Percentiles rank a stretch among this genome's conserved stretches.
Evolutionary conservation across 306 rosid species (phyloP).

Genomic region (Senna siamea): DNA sequence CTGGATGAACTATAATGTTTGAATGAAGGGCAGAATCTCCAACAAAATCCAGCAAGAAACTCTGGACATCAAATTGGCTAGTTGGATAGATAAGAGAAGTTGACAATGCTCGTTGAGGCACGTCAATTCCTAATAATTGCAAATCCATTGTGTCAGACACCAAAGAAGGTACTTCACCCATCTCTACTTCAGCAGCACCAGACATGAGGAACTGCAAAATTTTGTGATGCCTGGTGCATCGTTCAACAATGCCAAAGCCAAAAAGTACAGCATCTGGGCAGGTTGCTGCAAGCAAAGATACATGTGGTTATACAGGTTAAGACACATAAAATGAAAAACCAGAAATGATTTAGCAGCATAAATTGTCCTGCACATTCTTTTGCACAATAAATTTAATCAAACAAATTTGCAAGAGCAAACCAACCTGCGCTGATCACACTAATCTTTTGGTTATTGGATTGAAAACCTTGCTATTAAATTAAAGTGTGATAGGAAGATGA

Average conservation of each 20-base stretch:
- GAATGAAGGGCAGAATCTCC: conserved; percentile 65
- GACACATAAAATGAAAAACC: background rate
- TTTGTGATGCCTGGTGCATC: conserved; percentile 60
- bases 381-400: background rate
- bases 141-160: conserved; percentile 57
- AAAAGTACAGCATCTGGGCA: conserved; percentile 55
- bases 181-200: conserved; percentile 55
- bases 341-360: conserved; percentile 22
- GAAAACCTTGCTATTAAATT: background rate
- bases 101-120: conserved; percentile 43
- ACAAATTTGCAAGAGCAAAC: conserved; percentile 18
- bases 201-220: conserved; percentile 60
- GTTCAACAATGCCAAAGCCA: conserved; percentile 69
- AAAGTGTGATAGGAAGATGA: background rate
- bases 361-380: conserved; percentile 26
- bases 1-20: conserved; percentile 60
- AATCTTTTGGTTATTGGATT: background rate
- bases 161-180: conserved; percentile 51
- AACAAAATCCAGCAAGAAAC: conserved; percentile 60
- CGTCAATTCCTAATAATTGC: conserved; percentile 45
- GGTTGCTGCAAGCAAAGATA: conserved; percentile 54
- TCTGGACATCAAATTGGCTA: conserved; percentile 48
- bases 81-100: conserved; percentile 62
- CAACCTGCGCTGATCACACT: conserved; percentile 7
- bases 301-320: conserved; percentile 23